These are phyloP conservation scores for Penicillium canescens DNA, from an alignment of 495 filamentous ascomycete genomes.

Conservation along the genomic window DNA sequence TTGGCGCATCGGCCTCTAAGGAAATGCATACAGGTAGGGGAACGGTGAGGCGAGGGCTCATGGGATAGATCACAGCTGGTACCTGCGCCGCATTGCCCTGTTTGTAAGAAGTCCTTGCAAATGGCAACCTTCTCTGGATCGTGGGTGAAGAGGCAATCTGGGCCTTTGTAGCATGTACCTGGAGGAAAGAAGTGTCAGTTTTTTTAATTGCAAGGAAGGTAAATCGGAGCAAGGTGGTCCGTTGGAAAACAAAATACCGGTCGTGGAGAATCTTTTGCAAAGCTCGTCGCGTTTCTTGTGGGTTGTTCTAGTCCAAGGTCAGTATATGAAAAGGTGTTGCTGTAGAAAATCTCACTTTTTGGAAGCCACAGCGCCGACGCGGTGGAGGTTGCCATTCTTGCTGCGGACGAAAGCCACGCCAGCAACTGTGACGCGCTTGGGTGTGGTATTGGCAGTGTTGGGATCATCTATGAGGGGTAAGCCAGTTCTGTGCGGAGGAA, in stretches of 20 bases:
- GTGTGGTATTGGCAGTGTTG: slow-evolving; percentile 68
- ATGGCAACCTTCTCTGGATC: slow-evolving; percentile 87
- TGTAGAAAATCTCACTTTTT: slow-evolving; percentile 35
- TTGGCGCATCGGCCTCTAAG: slow-evolving; percentile 90
- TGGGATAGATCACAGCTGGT: slow-evolving; percentile 91
- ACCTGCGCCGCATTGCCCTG: slow-evolving; percentile 76
- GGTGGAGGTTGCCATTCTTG: slow-evolving; percentile 88
- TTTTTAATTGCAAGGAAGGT: slow-evolving; percentile 1
- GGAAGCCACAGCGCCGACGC: slow-evolving; percentile 48
- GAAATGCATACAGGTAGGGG: slow-evolving; percentile 88
- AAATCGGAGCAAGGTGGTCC: slow-evolving; percentile 15
- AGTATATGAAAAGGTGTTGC: slow-evolving; percentile 13
- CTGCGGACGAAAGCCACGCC: slow-evolving; percentile 87
- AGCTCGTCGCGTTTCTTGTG: slow-evolving; percentile 72
- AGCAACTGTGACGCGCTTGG: slow-evolving; percentile 73
- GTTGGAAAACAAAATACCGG: slow-evolving; percentile 64
- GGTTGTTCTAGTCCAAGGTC: slow-evolving; percentile 36
- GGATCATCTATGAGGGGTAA: slow-evolving; percentile 58
- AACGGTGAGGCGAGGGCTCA: slow-evolving; percentile 80
- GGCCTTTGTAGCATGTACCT: slow-evolving; percentile 84
- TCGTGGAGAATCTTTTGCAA: slow-evolving; percentile 88
- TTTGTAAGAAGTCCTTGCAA: slow-evolving; percentile 82
- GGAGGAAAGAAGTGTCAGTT: slow-evolving; percentile 32
- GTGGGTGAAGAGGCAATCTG: slow-evolving; percentile 78
- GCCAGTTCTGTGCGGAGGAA: slow-evolving; percentile 27